Base-by-base conservation (phyloP, 768 basidiomycete genomes). In the Panaeolus cyanescens region DNA sequence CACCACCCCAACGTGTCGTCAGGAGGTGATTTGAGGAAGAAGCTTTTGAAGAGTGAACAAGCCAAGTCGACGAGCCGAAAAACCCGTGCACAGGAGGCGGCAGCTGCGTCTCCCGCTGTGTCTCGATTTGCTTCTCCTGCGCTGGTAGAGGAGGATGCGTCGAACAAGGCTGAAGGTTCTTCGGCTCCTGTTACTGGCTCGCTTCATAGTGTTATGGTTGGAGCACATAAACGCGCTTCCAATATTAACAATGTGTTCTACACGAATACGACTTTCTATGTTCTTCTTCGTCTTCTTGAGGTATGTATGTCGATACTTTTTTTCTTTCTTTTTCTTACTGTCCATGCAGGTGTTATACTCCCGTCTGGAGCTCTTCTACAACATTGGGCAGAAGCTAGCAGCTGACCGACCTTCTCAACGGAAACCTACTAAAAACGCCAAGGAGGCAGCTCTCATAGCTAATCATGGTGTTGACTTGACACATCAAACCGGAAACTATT, bases 201-300 rank as follows among this genome's bases (percentile, higher is more conserved):
- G 40, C 53, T 22, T 42, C 20, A 37, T 57, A 50, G 42, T 32
- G 53, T 54, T 22, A 50, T 50, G 45, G 45, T 54, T 59, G 62
- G 55, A 13, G 61, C 65, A 15, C 63, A 60, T 25, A 67, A 68
- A 54, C 39, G 67, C 58, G 62, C 70, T 45, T 62, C 71, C 31
- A 71, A 85, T 59, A 81, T 83, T 55, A 82, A 83, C 50, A 71
- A 75, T 65, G 82, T 87, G 33, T 95, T 98, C 76, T 98, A 93
- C 75, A 87, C 89, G 61, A 98, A 97, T 75, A 94, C 92, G 19
- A 82, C 87, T 22, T 93, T 93, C 69, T 99, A 98, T 77, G 85
- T 86, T 9, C 76, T 98, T 22, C 75, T 99, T 67, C 86, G 96
- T 32, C 78, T 96, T 54, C 73, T 98, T 39, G 91, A 98, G 87